These are phyloP conservation scores for Nyssa sinensis DNA, from an alignment of 148 eudicot genomes.

Conservation along the genomic window DNA sequence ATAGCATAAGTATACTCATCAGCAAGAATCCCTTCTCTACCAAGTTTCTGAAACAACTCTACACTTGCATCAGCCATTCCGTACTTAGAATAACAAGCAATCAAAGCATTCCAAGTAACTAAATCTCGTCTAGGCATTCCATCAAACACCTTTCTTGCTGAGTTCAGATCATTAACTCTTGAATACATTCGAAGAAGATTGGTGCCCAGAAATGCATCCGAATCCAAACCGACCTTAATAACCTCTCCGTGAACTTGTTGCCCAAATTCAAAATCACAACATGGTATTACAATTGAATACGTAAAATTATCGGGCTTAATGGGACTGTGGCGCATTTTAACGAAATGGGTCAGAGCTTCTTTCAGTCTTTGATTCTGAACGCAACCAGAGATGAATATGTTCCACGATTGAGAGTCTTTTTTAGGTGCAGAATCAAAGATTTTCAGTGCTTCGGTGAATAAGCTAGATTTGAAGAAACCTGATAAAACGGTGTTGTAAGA, in stretches of 20 bases:
- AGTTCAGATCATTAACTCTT: not conserved
- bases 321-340: not conserved
- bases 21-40: not conserved
- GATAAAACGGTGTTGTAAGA: not conserved
- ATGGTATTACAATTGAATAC: no score
- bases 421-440: not conserved
- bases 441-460: not conserved
- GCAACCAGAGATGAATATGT: not conserved
- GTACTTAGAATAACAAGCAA: not conserved
- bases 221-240: not conserved
- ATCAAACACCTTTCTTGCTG: not conserved
- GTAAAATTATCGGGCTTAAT: not conserved
- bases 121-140: not conserved
- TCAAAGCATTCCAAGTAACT: no score
- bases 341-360: not conserved
- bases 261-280: no score
- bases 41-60: not conserved
- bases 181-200: not conserved
- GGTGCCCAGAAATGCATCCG: not conserved
- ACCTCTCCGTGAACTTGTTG: no score
- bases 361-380: not conserved
- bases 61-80: not conserved
- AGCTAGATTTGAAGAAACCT: not conserved
- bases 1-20: not conserved
- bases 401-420: not conserved